These are phyloP conservation scores for Flammula alnicola DNA, from an alignment of 1,284 basidiomycete genomes.

Conservation along the genomic window DNA sequence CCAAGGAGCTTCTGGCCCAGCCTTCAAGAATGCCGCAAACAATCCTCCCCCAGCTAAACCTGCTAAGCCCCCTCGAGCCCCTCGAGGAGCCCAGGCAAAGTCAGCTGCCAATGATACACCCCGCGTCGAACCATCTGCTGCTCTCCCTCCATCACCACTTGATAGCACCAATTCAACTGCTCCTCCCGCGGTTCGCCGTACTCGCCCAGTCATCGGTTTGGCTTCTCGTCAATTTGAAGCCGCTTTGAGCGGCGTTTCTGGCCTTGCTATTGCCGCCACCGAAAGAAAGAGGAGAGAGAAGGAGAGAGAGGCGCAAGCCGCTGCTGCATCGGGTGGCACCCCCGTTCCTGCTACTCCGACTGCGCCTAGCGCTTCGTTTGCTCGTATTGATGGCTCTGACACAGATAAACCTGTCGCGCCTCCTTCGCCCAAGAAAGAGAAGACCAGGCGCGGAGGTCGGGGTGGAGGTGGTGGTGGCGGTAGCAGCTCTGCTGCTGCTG, in stretches of 20 bases:
- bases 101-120: slow-evolving; percentile 8
- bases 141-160: slow-evolving; percentile 2
- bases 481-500: too few relatives aligned
- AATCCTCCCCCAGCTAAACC: slow-evolving; percentile 16
- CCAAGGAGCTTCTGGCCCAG: background rate
- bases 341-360: slow-evolving; percentile 5
- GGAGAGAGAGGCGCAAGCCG: slow-evolving; percentile 17
- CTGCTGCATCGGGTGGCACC: slow-evolving; percentile 1
- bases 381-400: slow-evolving; percentile 20
- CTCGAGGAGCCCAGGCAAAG: slow-evolving; percentile 14
- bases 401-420: slow-evolving; percentile 13
- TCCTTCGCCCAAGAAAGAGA: slow-evolving; percentile 24
- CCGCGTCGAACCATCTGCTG: slow-evolving; percentile 1
- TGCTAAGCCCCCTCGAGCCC: slow-evolving; percentile 18
- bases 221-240: slow-evolving; percentile 70
- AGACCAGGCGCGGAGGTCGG: slow-evolving; percentile 17
- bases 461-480: slow-evolving; percentile 14
- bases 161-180: slow-evolving; percentile 3
- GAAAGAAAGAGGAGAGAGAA: slow-evolving; percentile 25
- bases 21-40: slow-evolving; percentile 12
- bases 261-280: slow-evolving; percentile 23
- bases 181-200: slow-evolving; percentile 37
- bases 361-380: slow-evolving; percentile 2
- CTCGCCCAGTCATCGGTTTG: slow-evolving; percentile 59
- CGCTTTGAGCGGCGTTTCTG: slow-evolving; percentile 54